Percentiles rank a stretch among this genome's conserved stretches.
phyloP scores from a whole-genome alignment of 1,139 yeast genomes.

The Diutina siamensis region DNA sequence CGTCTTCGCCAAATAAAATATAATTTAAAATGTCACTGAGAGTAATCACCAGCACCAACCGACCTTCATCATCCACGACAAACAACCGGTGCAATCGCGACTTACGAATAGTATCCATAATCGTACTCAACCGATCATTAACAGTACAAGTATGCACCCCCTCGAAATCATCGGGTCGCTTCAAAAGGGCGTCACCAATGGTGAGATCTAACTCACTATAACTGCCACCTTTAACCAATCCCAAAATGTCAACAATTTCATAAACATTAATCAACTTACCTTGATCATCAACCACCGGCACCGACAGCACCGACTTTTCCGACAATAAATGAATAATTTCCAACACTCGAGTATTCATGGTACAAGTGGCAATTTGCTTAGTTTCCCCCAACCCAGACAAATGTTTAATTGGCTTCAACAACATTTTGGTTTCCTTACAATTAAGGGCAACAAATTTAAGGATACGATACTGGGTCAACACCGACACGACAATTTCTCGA shows the following conservation, averaged over 20 bases:
- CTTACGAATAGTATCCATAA: slow-evolving; percentile 87
- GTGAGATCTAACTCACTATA: slow-evolving; percentile 83
- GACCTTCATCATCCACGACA: slow-evolving; percentile 77
- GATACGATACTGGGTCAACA: slow-evolving; percentile 91
- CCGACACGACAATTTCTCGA: slow-evolving; percentile 89
- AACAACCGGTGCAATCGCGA: slow-evolving; percentile 86
- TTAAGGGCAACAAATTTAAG: slow-evolving; percentile 91
- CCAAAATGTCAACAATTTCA: slow-evolving; percentile 91
- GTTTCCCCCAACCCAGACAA: slow-evolving; percentile 51
- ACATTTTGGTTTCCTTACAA: slow-evolving; percentile 86
- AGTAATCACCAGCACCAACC: slow-evolving; percentile 73
- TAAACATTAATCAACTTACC: slow-evolving; percentile 78
- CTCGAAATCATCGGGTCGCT: slow-evolving; percentile 93
- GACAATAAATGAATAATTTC: slow-evolving; percentile 83
- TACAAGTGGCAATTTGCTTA: slow-evolving; percentile 60
- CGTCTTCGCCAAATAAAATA: slow-evolving; percentile 55
- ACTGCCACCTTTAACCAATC: slow-evolving; percentile 88
- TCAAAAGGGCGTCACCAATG: slow-evolving; percentile 92
- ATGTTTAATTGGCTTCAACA: slow-evolving; percentile 64
- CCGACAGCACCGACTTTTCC: slow-evolving; percentile 72
- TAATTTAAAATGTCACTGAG: slow-evolving; percentile 85
- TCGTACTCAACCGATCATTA: slow-evolving; percentile 77
- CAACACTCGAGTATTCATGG: slow-evolving; percentile 87
- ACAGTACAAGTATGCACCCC: slow-evolving; percentile 96
- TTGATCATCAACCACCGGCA: slow-evolving; percentile 57